Conservation (phyloP, 2,329 filamentous ascomycete species). For the Fusarium sp. region DNA sequence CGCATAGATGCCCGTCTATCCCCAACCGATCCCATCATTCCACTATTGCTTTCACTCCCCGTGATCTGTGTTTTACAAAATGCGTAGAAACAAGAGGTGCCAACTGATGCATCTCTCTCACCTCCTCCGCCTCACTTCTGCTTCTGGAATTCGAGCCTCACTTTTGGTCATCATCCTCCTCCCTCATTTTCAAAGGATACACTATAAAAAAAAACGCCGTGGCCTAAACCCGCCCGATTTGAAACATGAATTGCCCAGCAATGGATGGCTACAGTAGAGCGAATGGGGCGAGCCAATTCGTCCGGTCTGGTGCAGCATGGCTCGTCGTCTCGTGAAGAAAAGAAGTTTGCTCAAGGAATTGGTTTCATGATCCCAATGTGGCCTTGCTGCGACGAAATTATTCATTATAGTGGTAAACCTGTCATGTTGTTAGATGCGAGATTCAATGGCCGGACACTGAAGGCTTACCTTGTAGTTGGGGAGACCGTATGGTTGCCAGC, state of each 20-base stretch:
- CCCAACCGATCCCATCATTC: not conserved
- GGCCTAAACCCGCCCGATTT: conserved; percentile 37
- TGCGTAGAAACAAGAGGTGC: not conserved
- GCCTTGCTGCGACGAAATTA: conserved; percentile 55
- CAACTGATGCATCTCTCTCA: not conserved
- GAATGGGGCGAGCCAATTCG: not conserved
- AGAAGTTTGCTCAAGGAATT: conserved; percentile 12
- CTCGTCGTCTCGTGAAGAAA: conserved; percentile 26
- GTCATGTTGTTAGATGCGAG: conserved; percentile 26
- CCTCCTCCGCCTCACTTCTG: not conserved
- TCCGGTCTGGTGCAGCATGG: conserved; percentile 7
- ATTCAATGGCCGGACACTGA: not conserved
- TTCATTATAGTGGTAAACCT: conserved; percentile 94
- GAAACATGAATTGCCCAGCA: conserved; percentile 29
- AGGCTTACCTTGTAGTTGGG: conserved; percentile 91
- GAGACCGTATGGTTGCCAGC: conserved; percentile 87
- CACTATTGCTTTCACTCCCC: not conserved
- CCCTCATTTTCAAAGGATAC: conserved; percentile 29
- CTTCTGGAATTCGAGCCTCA: conserved; percentile 6
- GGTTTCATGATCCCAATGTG: conserved; percentile 15
- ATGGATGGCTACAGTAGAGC: conserved; percentile 12
- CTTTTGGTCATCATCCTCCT: conserved; percentile 6
- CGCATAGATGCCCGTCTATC: conserved; percentile 11
- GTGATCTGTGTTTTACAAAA: conserved; percentile 6
- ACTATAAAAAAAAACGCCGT: conserved; percentile 43